Percentiles rank a stretch among this genome's conserved stretches.
Evolutionary conservation across 345 rosid species (phyloP).

Genomic region (Hypericum perforatum): DNA sequence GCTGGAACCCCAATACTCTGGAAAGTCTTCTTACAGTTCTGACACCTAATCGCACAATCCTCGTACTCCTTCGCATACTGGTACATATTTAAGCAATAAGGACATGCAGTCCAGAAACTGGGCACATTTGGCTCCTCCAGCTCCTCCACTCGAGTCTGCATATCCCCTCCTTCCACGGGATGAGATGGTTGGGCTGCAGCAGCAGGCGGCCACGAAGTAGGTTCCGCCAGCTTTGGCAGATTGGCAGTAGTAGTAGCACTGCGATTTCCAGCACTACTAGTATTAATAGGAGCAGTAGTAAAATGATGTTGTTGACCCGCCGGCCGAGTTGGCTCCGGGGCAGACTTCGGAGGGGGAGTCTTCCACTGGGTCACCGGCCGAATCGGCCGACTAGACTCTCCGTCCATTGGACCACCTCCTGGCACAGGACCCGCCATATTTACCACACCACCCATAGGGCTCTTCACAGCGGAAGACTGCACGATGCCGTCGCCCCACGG

Average conservation of each 20-base stretch:
- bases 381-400: not conserved
- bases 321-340: too few species aligned
- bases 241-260: too few species aligned
- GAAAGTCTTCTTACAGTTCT: conserved; percentile 67
- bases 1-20: conserved; percentile 53
- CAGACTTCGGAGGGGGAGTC: not conserved
- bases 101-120: conserved; percentile 93
- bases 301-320: too few species aligned
- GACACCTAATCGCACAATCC: conserved; percentile 68
- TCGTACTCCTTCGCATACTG: conserved; percentile 71
- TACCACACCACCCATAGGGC: too few species aligned
- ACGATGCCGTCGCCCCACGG: too few species aligned
- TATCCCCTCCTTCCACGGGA: too few species aligned
- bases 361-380: conserved; percentile 2
- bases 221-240: too few species aligned
- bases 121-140: conserved; percentile 23
- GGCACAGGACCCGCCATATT: not conserved
- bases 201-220: too few species aligned
- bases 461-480: too few species aligned
- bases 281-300: too few species aligned
- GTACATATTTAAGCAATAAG: conserved; percentile 66
- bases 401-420: not conserved
- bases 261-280: too few species aligned
- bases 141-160: not conserved
- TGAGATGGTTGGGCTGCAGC: too few species aligned